These are phyloP conservation scores for Metschnikowia henanensis DNA, from an alignment of 805 yeast genomes.

Conservation along the genomic window DNA sequence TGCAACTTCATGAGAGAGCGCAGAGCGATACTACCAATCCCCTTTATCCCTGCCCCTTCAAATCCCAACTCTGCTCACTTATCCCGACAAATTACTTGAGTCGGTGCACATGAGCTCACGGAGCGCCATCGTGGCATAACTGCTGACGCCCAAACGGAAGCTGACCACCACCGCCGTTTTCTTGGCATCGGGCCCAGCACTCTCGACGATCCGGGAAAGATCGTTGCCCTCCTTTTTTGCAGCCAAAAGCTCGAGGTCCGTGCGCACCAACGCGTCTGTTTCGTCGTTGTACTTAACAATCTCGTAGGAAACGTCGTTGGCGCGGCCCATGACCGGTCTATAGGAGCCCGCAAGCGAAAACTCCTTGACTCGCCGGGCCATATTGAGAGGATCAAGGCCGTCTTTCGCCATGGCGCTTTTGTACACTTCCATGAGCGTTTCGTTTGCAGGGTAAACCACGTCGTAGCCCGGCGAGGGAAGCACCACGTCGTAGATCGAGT, in stretches of 20 bases:
- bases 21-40: too few relatives aligned
- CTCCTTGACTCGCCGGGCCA: slow-evolving; percentile 84
- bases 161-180: slow-evolving; percentile 72
- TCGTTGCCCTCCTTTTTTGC: slow-evolving; percentile 23
- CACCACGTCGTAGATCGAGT: slow-evolving; percentile 78
- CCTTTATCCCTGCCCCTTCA: too few relatives aligned
- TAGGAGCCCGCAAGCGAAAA: slow-evolving; percentile 92
- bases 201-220: slow-evolving; percentile 23
- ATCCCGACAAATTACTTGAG: slow-evolving; percentile 4
- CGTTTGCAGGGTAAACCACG: slow-evolving; percentile 78
- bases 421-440: slow-evolving; percentile 58
- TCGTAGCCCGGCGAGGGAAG: slow-evolving; percentile 98
- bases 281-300: slow-evolving; percentile 60
- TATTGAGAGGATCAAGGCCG: slow-evolving; percentile 77
- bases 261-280: slow-evolving; percentile 71
- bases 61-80: too few relatives aligned
- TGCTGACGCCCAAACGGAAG: slow-evolving; percentile 78
- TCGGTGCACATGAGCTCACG: slow-evolving; percentile 86
- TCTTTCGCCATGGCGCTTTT: slow-evolving; percentile 75
- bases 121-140: slow-evolving; percentile 97
- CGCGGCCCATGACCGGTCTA: slow-evolving; percentile 68
- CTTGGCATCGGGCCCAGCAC: slow-evolving; percentile 26
- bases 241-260: slow-evolving; percentile 61
- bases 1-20: too few relatives aligned
- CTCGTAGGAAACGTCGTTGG: slow-evolving; percentile 60